Conservation (phyloP, 768 basidiomycete genomes). For the Crepidotus variabilis region DNA sequence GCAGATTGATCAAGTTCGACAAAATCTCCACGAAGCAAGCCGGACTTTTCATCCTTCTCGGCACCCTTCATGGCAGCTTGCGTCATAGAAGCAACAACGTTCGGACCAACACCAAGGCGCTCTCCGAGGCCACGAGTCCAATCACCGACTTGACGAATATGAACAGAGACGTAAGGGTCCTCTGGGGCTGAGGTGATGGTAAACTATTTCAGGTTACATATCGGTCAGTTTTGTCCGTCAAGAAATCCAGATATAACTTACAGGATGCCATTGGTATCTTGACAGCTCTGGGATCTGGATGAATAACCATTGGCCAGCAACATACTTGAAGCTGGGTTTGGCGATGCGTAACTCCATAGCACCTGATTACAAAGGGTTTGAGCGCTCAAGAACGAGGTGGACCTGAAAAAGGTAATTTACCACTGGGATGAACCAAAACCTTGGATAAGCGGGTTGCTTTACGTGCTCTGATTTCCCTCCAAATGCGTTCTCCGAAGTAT, state of each 20-base stretch:
- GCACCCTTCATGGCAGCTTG: constrained; percentile 72
- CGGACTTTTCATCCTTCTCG: constrained; percentile 53
- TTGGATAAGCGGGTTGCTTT: constrained; percentile 76
- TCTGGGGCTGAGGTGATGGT: constrained; percentile 95
- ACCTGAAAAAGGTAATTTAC: constrained; percentile 33
- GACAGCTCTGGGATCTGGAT: constrained; percentile 87
- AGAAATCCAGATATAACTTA: constrained; percentile 36
- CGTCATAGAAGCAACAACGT: constrained; percentile 76
- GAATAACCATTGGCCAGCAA: constrained; percentile 90
- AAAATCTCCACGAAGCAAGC: constrained; percentile 67
- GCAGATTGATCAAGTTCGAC: constrained; percentile 66
- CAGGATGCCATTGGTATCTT: constrained; percentile 90
- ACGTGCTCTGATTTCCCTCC: constrained; percentile 78
- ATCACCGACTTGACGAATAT: constrained; percentile 93
- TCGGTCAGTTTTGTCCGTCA: constrained; percentile 8
- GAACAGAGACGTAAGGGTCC: constrained; percentile 88
- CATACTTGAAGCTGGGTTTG: constrained; percentile 91
- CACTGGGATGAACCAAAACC: constrained; percentile 87
- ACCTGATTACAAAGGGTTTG: constrained; percentile 34
- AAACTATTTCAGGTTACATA: constrained; percentile 47
- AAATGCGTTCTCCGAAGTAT: constrained; percentile 86
- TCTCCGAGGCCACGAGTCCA: constrained; percentile 82
- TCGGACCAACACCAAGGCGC: constrained; percentile 78
- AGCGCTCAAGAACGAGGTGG: constrained; percentile 3
- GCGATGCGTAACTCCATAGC: constrained; percentile 92